These are phyloP conservation scores for Ogataea trehalophila DNA, from an alignment of 805 yeast species.

Conservation along the genomic window DNA sequence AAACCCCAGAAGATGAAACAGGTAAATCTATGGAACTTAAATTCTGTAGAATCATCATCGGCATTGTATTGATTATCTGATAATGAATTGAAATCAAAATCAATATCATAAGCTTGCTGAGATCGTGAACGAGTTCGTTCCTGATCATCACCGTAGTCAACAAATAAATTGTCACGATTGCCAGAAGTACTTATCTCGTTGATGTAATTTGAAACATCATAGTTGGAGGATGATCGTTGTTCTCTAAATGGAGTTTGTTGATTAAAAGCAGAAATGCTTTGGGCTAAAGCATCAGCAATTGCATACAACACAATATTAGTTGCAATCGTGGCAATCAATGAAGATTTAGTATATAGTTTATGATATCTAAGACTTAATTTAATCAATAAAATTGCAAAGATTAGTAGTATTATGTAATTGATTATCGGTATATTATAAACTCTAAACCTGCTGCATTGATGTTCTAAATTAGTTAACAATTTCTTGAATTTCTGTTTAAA, in stretches of 20 bases:
- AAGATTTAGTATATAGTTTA: constrained; percentile 54
- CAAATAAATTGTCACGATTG: constrained; percentile 25
- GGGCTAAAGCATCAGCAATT: constrained; percentile 89
- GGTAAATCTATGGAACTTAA: constrained; percentile 63
- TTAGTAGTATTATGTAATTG: constrained; percentile 47
- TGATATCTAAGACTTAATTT: constrained; percentile 56
- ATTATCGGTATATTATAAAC: constrained; percentile 49
- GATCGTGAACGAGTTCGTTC: not conserved
- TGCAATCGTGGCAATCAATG: constrained; percentile 71
- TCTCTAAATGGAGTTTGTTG: constrained; percentile 8
- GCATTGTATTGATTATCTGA: not conserved
- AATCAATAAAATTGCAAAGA: constrained; percentile 45
- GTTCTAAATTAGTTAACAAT: constrained; percentile 2
- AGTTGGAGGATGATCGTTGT: constrained; percentile 11
- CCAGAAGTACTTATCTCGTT: constrained; percentile 10
- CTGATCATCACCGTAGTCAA: constrained; percentile 30
- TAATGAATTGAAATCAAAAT: not conserved
- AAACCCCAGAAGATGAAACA: constrained; percentile 89
- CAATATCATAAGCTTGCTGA: not conserved
- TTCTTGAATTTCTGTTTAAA: not conserved
- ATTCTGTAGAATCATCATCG: constrained; percentile 23
- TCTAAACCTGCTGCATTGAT: constrained; percentile 13
- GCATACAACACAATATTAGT: constrained; percentile 82
- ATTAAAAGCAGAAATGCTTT: constrained; percentile 44
- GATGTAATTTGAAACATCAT: constrained; percentile 18